Percentiles rank a stretch among this genome's conserved stretches.
These are phyloP conservation scores for Daldinia caldariorum DNA, from an alignment of 495 filamentous ascomycete species.

Conservation along the genomic window DNA sequence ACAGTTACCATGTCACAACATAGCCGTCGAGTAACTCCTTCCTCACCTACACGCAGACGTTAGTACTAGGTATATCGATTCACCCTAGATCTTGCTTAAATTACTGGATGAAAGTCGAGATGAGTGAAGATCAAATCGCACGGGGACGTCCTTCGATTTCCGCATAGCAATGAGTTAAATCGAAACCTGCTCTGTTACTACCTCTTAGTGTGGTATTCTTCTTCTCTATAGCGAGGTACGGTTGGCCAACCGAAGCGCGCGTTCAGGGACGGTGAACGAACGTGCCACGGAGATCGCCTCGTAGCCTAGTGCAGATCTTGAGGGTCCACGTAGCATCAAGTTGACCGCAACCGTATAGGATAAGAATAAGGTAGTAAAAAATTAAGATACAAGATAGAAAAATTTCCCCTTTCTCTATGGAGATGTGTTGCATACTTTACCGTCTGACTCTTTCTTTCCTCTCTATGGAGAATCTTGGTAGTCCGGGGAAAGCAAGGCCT, in stretches of 20 bases:
- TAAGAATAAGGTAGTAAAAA: slow-evolving; percentile 26
- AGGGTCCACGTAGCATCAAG: slow-evolving; percentile 29
- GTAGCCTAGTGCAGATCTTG: slow-evolving; percentile 39
- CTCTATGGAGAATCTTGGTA: slow-evolving; percentile 4
- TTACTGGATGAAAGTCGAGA: slow-evolving; percentile 16
- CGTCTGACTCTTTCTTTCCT: slow-evolving; percentile 21
- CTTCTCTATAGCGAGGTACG: slow-evolving; percentile 8
- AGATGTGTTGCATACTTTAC: slow-evolving; percentile 31
- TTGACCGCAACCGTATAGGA: slow-evolving; percentile 19
- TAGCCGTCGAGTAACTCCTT: slow-evolving; percentile 26
- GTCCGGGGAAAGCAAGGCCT: slow-evolving; percentile 35
- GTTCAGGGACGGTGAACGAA: slow-evolving; percentile 15
- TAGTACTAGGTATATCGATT: slow-evolving; percentile 9
- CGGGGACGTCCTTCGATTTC: neutral
- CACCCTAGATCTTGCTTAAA: slow-evolving; percentile 8
- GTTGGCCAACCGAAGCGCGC: neutral
- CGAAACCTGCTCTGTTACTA: neutral
- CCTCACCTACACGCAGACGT: slow-evolving; percentile 10
- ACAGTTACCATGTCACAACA: slow-evolving; percentile 26
- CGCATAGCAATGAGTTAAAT: slow-evolving; percentile 13
- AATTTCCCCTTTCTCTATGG: neutral
- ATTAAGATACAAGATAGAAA: slow-evolving; percentile 25
- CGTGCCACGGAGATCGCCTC: slow-evolving; percentile 39
- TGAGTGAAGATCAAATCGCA: slow-evolving; percentile 1
- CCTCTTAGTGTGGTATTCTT: slow-evolving; percentile 1